These are phyloP conservation scores for Heracleum sosnowskyi DNA, from an alignment of 129 eudicot genomes.

Conservation along the genomic window DNA sequence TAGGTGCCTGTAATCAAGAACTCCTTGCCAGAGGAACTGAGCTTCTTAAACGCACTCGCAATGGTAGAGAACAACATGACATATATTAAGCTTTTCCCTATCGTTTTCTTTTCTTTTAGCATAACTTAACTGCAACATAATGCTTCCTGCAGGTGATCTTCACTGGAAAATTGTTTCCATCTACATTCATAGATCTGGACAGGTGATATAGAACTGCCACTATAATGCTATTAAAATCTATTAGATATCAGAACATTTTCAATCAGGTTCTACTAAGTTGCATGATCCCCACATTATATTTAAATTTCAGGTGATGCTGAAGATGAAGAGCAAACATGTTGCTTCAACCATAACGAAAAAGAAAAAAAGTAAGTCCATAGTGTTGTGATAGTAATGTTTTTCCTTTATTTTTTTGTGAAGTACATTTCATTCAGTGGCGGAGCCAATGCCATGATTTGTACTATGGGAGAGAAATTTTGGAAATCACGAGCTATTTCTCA, in stretches of 20 bases:
- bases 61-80: slow-evolving; percentile 34
- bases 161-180: slow-evolving; percentile 95
- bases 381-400: neutral
- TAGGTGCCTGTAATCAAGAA: slow-evolving; percentile 73
- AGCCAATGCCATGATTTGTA: neutral
- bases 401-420: neutral
- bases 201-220: slow-evolving; percentile 28
- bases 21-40: slow-evolving; percentile 85
- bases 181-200: slow-evolving; percentile 72
- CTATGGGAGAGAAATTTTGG: neutral
- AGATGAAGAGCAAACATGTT: slow-evolving; percentile 96
- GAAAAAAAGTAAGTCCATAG: slow-evolving; percentile 65
- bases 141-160: slow-evolving; percentile 60
- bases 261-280: neutral
- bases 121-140: neutral
- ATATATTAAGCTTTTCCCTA: neutral
- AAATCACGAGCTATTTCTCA: neutral
- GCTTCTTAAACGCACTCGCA: slow-evolving; percentile 93
- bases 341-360: slow-evolving; percentile 86
- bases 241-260: neutral
- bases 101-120: neutral
- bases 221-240: neutral
- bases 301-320: slow-evolving; percentile 64
- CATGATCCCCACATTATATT: neutral
- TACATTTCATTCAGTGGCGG: neutral